Conservation (phyloP, 1,139 yeast genomes). For the Pichia sp. region DNA sequence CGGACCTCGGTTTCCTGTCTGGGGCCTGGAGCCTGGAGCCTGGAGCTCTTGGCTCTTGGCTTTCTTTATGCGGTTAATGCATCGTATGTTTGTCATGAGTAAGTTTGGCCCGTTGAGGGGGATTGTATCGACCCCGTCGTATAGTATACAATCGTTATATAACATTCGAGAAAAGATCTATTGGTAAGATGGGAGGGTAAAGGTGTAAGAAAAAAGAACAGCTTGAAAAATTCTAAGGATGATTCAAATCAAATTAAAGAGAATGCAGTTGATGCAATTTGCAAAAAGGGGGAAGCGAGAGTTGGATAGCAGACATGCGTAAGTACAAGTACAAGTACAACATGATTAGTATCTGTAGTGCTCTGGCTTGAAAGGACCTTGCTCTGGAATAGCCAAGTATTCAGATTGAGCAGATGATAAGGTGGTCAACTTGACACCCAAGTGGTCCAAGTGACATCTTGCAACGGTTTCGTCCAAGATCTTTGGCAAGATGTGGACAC, state of each 20-base stretch:
- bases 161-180: constrained; percentile 3
- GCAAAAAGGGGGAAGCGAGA: background rate
- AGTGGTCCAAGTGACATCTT: constrained; percentile 91
- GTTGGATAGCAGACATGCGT: background rate
- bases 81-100: no score
- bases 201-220: no score
- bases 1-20: no score
- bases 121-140: constrained; percentile 11
- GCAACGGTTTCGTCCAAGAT: constrained; percentile 99
- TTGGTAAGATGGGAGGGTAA: constrained; percentile 1
- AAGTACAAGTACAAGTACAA: background rate
- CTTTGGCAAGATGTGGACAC: constrained; percentile 98
- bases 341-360: constrained; percentile 86
- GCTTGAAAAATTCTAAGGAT: background rate
- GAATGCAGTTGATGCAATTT: constrained; percentile 27
- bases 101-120: constrained; percentile 26
- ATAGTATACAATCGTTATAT: constrained; percentile 13
- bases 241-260: background rate
- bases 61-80: no score
- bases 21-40: no score
- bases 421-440: constrained; percentile 82
- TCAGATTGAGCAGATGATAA: constrained; percentile 83
- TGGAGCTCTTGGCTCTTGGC: no score
- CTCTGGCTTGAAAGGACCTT: constrained; percentile 99
- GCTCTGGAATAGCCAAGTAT: constrained; percentile 86